A percentile compares a stretch with the other conserved stretches of the same genome.
phyloP scores from a whole-genome alignment of 2,329 filamentous ascomycete species.

The Aspergillus sp. region DNA sequence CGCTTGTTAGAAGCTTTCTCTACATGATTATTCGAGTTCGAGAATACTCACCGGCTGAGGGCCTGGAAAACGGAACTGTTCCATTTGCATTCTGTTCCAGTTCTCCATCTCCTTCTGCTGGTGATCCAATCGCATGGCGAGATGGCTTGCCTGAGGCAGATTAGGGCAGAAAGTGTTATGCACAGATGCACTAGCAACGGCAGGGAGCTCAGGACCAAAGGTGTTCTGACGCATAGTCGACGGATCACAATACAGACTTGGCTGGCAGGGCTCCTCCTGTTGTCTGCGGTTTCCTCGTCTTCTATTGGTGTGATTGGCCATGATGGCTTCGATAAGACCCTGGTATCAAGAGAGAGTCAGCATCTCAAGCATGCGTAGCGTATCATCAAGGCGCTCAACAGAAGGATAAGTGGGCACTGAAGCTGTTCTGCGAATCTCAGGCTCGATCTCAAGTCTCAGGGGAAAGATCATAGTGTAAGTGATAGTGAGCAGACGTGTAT shows the following conservation, averaged over 20 bases:
- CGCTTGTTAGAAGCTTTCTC: neutral
- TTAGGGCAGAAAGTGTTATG: neutral
- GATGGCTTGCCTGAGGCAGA: neutral
- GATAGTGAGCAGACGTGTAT: neutral
- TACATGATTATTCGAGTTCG: neutral
- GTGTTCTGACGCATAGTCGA: neutral
- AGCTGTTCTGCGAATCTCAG: neutral
- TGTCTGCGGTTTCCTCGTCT: neutral
- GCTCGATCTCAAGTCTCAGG: neutral
- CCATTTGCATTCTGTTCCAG: conserved; percentile 13
- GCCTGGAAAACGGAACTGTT: conserved; percentile 16
- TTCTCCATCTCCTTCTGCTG: conserved; percentile 1
- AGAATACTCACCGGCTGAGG: conserved; percentile 7
- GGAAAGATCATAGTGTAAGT: neutral
- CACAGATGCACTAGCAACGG: neutral
- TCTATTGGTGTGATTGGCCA: neutral
- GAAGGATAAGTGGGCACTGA: neutral
- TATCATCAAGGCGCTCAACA: neutral
- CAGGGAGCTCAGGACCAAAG: neutral
- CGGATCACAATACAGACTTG: too few relatives aligned
- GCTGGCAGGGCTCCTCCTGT: neutral
- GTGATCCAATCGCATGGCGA: neutral
- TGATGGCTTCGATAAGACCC: neutral
- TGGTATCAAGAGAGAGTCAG: neutral
- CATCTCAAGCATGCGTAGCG: neutral